These are phyloP conservation scores for Sisymbrium irio DNA, from an alignment of 345 rosid genomes.

Conservation along the genomic window DNA sequence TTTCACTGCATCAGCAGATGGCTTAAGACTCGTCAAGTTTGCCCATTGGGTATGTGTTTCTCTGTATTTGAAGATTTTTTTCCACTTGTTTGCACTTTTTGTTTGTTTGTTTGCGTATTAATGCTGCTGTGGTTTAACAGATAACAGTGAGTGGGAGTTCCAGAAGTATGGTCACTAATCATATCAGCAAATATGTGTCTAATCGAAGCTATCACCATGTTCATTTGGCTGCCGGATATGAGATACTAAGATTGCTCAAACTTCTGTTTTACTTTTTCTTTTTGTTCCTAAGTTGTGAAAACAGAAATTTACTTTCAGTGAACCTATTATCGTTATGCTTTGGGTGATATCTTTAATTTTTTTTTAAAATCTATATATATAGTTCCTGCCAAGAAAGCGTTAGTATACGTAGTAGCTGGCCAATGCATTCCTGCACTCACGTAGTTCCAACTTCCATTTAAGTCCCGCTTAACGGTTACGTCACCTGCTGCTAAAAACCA, in stretches of 20 bases:
- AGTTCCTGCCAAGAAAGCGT: background rate
- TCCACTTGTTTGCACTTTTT: too few relatives aligned
- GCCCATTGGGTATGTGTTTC: slow-evolving; percentile 80
- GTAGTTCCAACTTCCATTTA: too few relatives aligned
- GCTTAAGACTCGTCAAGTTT: slow-evolving; percentile 98
- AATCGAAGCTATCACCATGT: slow-evolving; percentile 8
- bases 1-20: too few relatives aligned
- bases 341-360: background rate
- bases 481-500: too few relatives aligned
- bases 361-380: background rate
- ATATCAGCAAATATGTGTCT: slow-evolving; percentile 3
- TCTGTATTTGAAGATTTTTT: too few relatives aligned
- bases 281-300: background rate
- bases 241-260: slow-evolving; percentile 2
- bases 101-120: slow-evolving; percentile 5
- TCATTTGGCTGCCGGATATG: slow-evolving; percentile 19
- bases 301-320: background rate
- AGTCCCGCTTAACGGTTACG: too few relatives aligned
- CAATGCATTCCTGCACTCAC: too few relatives aligned
- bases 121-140: slow-evolving; percentile 23
- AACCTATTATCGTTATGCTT: slow-evolving; percentile 9
- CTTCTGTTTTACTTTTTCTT: background rate
- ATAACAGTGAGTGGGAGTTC: too few relatives aligned
- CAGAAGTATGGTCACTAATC: slow-evolving; percentile 90
- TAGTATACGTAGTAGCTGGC: too few relatives aligned